These are phyloP conservation scores for Annulohypoxylon truncatum DNA, from an alignment of 2,329 filamentous ascomycete species.

Conservation along the genomic window DNA sequence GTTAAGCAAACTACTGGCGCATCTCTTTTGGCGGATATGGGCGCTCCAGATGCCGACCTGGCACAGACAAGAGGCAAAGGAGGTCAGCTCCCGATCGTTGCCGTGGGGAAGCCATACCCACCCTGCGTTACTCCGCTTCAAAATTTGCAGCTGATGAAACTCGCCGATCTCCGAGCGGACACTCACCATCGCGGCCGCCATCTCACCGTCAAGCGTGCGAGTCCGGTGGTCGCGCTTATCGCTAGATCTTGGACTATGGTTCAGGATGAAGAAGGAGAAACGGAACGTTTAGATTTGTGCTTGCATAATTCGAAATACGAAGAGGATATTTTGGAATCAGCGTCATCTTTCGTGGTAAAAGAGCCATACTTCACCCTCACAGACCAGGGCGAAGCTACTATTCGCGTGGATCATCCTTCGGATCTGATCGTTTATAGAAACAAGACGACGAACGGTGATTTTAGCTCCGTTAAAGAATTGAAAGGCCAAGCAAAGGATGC, in stretches of 20 bases:
- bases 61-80: conserved; percentile 21
- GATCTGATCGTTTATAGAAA: conserved; percentile 43
- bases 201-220: conserved; percentile 46
- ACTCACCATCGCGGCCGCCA: conserved; percentile 48
- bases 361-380: conserved; percentile 62
- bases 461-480: not conserved
- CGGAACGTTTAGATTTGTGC: conserved; percentile 48
- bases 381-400: conserved; percentile 53
- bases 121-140: conserved; percentile 40
- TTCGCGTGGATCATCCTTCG: conserved; percentile 54
- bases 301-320: conserved; percentile 52
- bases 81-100: conserved; percentile 47
- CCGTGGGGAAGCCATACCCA: conserved; percentile 44
- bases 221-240: conserved; percentile 43
- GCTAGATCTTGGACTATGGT: conserved; percentile 50
- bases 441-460: not conserved
- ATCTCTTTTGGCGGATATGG: conserved; percentile 52
- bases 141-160: conserved; percentile 43
- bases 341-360: conserved; percentile 56
- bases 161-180: conserved; percentile 46
- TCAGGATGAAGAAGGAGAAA: conserved; percentile 45
- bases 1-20: conserved; percentile 46
- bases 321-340: conserved; percentile 51
- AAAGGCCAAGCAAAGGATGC: not conserved
- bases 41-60: conserved; percentile 36